Percentiles rank a stretch among this genome's conserved stretches.
phyloP scores from a whole-genome alignment of 2,329 filamentous ascomycete species.

The Arthrobotrys iridis region DNA sequence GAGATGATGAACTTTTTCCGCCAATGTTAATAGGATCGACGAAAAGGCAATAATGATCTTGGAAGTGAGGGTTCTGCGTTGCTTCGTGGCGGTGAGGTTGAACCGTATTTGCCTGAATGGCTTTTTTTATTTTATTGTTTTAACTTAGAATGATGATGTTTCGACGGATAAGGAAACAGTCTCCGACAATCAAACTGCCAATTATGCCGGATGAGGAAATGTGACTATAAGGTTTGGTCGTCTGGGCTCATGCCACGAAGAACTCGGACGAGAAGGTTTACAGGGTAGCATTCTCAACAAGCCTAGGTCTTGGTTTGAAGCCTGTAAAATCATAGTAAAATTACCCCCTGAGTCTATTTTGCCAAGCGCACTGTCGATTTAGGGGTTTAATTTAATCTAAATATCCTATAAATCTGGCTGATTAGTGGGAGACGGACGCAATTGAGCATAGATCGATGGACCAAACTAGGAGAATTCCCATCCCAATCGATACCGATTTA shows the following conservation, averaged over 20 bases:
- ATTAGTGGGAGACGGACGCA: background rate
- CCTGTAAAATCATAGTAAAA: background rate
- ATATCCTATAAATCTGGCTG: background rate
- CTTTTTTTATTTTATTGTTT: background rate
- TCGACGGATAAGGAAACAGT: conserved; percentile 25
- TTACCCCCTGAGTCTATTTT: conserved; percentile 20
- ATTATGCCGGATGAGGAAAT: conserved; percentile 36
- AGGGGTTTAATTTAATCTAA: conserved; percentile 2
- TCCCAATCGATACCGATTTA: no score
- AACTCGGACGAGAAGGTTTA: background rate
- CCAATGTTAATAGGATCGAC: conserved; percentile 25
- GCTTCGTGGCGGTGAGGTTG: background rate
- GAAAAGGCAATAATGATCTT: conserved; percentile 27
- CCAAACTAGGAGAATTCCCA: no score
- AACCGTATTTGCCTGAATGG: conserved; percentile 10
- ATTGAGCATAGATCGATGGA: no score
- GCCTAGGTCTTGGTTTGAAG: conserved; percentile 16
- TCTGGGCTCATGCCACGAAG: background rate
- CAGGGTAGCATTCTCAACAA: background rate
- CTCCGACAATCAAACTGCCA: background rate
- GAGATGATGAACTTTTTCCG: conserved; percentile 26
- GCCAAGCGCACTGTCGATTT: background rate
- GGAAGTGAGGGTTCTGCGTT: conserved; percentile 4
- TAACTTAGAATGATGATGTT: background rate
- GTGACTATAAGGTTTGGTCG: conserved; percentile 2